Conservation (phyloP, 352 stramenopile species). For the Pythium monospermum region DNA sequence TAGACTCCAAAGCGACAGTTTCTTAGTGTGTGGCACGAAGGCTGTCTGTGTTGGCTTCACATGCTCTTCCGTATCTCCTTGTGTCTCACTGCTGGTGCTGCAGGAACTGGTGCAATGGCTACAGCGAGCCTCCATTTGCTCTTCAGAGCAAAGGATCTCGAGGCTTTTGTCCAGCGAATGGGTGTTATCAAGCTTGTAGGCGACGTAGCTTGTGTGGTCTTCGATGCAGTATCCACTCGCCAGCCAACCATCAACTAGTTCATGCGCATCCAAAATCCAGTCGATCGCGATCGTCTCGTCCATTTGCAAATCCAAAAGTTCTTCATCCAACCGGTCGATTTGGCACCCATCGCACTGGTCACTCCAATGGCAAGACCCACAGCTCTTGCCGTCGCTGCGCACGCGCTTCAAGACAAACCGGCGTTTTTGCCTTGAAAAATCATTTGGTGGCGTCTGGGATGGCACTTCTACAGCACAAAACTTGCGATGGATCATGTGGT, state of each 20-base stretch:
- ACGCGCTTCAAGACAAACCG: conserved; percentile 48
- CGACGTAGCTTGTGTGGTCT: conserved; percentile 37
- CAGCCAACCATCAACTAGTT: conserved; percentile 19
- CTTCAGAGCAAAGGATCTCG: conserved; percentile 38
- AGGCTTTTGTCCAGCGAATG: conserved; percentile 38
- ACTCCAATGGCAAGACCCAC: conserved; percentile 49
- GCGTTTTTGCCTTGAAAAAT: background rate
- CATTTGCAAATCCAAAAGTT: conserved; percentile 34
- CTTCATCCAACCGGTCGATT: conserved; percentile 25
- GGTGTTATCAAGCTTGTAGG: conserved; percentile 24
- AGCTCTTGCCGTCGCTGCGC: conserved; percentile 35
- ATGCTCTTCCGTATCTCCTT: background rate
- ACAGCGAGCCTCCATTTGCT: conserved; percentile 40
- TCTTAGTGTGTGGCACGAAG: conserved; percentile 42
- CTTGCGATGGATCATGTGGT: conserved; percentile 21
- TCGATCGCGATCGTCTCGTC: conserved; percentile 66
- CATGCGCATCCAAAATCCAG: conserved; percentile 31
- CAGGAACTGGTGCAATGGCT: conserved; percentile 24
- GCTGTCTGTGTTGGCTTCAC: conserved; percentile 25
- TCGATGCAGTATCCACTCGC: conserved; percentile 15
- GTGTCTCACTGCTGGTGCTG: conserved; percentile 35
- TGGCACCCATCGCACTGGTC: conserved; percentile 43
- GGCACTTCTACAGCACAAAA: conserved; percentile 3
- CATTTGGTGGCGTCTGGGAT: no score
- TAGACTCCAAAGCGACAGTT: conserved; percentile 44